Evolutionary conservation across 2,329 filamentous ascomycete species (phyloP), one percentile per base, ranked within the genome.

Genomic region (Aspergillus pseudonomiae): DNA sequence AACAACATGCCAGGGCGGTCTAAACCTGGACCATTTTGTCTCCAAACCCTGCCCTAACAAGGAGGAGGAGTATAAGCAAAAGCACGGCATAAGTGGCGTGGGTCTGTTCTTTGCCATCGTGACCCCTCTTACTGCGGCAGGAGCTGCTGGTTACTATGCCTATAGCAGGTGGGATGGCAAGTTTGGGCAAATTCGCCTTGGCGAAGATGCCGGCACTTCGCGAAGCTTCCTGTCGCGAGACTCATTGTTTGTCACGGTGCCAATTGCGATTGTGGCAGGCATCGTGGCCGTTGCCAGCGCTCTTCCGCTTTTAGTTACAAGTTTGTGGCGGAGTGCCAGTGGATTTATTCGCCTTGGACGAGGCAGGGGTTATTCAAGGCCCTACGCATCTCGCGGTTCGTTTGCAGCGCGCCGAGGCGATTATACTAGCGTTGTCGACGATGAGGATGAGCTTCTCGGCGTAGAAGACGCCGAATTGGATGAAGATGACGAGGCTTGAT

Each of bases 361-460:
- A n/a, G 73, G 77, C 21, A 68, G 77, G n/a, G 85, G 86, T 4
- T 85, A 86, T 41, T 79, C 79, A 43, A 83, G 91, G 64, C 88
- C 90, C 61, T 99, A 96, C 76, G 95, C 93, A 19, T 96, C 92
- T 57, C 84, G 96, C 63, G 91, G 92, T 73, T 94, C 92, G 65
- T 99, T 99, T 79, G 91, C 93, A 6, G 87, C 93, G 62, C 91
- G 92, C 1, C 86, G 92, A 61, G 90, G 91, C n/a, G 92, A 97
- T 77, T 98, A 98, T 77, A 88, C 89, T 19, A 86, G 90, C 72
- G 93, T 97, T 58, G 93, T 96, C 72, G 91, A 95, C 57, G 95
- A 98, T 75, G 95, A 98, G 77, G 94, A 94, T 56, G 94, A 98
- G 82, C 81, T 99, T 69, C 81, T 99, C 41, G 95, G 95, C 1